These are phyloP conservation scores for Curvularia sp. DNA, from an alignment of 2,329 filamentous ascomycete genomes.

Conservation along the genomic window DNA sequence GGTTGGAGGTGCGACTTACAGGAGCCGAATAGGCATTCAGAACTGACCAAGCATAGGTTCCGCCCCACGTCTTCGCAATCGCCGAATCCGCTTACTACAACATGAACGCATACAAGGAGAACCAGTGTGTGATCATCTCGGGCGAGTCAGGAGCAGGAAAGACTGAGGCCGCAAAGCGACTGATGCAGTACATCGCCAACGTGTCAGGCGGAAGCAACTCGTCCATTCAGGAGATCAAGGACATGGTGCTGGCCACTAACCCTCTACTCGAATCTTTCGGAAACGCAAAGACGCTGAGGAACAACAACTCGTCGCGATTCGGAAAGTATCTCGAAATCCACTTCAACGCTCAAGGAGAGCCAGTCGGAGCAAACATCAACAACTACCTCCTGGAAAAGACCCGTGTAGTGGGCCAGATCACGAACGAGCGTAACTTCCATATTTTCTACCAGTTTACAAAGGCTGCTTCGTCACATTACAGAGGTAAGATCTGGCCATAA, in stretches of 20 bases:
- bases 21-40: neutral
- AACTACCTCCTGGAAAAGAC: conserved; percentile 97
- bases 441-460: conserved; percentile 99
- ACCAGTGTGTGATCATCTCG: conserved; percentile 99
- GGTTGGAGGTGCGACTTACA: conserved; percentile 68
- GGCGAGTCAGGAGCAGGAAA: conserved; percentile 98
- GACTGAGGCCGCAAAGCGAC: conserved; percentile 96
- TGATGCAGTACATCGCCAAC: conserved; percentile 99
- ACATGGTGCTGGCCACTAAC: conserved; percentile 99
- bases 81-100: conserved; percentile 98
- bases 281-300: conserved; percentile 95
- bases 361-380: conserved; percentile 94
- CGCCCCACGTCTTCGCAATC: conserved; percentile 96
- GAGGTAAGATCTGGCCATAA: conserved; percentile 54
- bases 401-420: conserved; percentile 92
- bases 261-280: conserved; percentile 96
- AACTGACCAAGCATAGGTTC: conserved; percentile 59
- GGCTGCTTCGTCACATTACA: conserved; percentile 84
- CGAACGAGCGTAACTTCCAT: conserved; percentile 96
- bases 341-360: conserved; percentile 90
- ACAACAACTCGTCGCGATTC: conserved; percentile 98
- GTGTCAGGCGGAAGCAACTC: conserved; percentile 85
- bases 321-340: conserved; percentile 98
- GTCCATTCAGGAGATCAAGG: conserved; percentile 95
- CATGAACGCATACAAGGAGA: conserved; percentile 99